phyloP scores from a whole-genome alignment of 2,329 filamentous ascomycete species.

The Camptophora hylomeconis region DNA sequence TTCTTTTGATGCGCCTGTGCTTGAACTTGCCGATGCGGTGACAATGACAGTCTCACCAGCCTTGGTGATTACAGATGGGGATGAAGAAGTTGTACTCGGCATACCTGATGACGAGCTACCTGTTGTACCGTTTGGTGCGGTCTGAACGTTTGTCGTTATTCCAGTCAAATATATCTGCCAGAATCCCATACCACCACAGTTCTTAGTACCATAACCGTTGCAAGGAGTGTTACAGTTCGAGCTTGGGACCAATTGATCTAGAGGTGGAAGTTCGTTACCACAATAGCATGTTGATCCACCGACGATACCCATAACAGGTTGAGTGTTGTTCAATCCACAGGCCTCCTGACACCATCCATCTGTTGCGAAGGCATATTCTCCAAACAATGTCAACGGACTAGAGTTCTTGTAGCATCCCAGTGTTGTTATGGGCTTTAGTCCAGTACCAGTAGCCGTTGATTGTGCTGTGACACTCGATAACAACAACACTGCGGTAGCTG shows the following conservation, averaged over 20 bases:
- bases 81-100: conserved; percentile 22
- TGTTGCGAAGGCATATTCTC: conserved; percentile 39
- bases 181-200: conserved; percentile 51
- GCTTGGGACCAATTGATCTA: conserved; percentile 40
- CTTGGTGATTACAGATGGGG: conserved; percentile 15
- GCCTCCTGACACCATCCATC: conserved; percentile 41
- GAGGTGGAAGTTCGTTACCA: conserved; percentile 53
- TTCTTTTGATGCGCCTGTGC: conserved; percentile 16
- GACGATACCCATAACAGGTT: conserved; percentile 49
- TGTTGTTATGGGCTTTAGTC: conserved; percentile 10
- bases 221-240: conserved; percentile 53
- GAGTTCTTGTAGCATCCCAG: conserved; percentile 33
- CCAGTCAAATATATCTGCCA: conserved; percentile 42
- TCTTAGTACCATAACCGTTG: conserved; percentile 46
- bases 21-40: conserved; percentile 19
- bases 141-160: conserved; percentile 25
- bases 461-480: conserved; percentile 10
- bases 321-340: conserved; percentile 37
- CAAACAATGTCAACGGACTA: conserved; percentile 35
- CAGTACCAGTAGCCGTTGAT: conserved; percentile 6
- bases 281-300: conserved; percentile 57
- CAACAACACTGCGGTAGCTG: conserved; percentile 8
- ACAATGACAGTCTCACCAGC: conserved; percentile 23
- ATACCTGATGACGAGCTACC: conserved; percentile 38
- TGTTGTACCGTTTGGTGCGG: conserved; percentile 16